Percentiles rank a stretch among this genome's conserved stretches.
These are phyloP conservation scores for Euptelea pleiosperma DNA, from an alignment of 164 flowering plant genomes.

Conservation along the genomic window DNA sequence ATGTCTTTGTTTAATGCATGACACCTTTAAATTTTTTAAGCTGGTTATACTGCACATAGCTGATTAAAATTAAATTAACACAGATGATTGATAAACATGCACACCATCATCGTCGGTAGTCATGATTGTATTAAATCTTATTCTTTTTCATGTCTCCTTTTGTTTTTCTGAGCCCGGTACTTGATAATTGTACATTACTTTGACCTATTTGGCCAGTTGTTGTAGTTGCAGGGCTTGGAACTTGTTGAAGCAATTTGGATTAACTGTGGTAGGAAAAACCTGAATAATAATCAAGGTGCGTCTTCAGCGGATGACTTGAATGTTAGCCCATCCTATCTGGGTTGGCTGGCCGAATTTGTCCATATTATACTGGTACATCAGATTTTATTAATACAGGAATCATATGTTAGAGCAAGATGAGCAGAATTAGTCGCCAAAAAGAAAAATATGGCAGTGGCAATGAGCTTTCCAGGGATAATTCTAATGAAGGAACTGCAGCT, in stretches of 20 bases:
- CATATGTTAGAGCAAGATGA: constrained; percentile 34
- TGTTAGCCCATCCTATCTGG: background rate
- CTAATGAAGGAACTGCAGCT: constrained; percentile 73
- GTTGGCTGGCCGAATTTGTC: background rate
- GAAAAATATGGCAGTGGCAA: constrained; percentile 26
- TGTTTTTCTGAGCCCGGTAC: too few relatives aligned
- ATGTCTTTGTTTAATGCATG: too few relatives aligned
- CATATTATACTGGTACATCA: background rate
- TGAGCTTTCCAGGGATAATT: constrained; percentile 21
- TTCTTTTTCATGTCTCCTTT: too few relatives aligned
- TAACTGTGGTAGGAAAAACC: background rate
- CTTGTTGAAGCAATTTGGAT: background rate
- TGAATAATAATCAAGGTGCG: background rate
- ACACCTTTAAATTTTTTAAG: too few relatives aligned
- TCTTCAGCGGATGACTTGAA: background rate
- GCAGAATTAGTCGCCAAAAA: constrained; percentile 33
- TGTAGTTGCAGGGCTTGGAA: background rate
- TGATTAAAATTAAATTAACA: too few relatives aligned
- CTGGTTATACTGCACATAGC: too few relatives aligned
- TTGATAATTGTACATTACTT: too few relatives aligned
- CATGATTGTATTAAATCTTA: too few relatives aligned
- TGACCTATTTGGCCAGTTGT: too few relatives aligned
- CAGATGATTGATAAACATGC: too few relatives aligned
- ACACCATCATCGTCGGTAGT: too few relatives aligned
- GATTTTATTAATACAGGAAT: background rate